Evolutionary conservation across 441 rosid genomes (phyloP).

Genomic region (Eruca vesicaria): DNA sequence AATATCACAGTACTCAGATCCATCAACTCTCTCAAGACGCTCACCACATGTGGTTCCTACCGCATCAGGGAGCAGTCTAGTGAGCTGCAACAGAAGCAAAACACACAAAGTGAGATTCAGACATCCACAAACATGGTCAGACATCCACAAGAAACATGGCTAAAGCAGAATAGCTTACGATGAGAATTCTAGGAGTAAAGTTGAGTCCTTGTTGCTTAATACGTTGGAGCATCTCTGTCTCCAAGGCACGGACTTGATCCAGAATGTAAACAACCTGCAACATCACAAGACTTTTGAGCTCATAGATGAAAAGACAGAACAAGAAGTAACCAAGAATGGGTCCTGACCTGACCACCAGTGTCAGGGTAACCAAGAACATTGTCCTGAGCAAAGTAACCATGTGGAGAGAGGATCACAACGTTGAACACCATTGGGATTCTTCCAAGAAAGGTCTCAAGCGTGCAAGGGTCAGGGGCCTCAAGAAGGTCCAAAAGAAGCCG

Average conservation of each 20-base stretch:
- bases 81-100: constrained; percentile 49
- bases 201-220: constrained; percentile 94
- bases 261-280: constrained; percentile 84
- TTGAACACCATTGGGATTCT: constrained; percentile 90
- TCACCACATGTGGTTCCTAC: constrained; percentile 95
- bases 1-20: constrained; percentile 77
- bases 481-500: constrained; percentile 87
- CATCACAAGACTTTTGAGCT: background rate
- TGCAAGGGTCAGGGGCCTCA: constrained; percentile 94
- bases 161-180: constrained; percentile 45
- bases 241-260: constrained; percentile 97
- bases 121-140: background rate
- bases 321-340: constrained; percentile 6
- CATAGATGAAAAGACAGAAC: background rate
- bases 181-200: constrained; percentile 81
- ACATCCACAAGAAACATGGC: no score
- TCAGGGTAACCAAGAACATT: constrained; percentile 95
- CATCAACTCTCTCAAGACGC: constrained; percentile 85
- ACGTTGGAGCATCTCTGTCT: constrained; percentile 83
- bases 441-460: constrained; percentile 81
- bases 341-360: constrained; percentile 89
- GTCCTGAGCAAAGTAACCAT: constrained; percentile 95
- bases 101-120: constrained; percentile 7
- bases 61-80: constrained; percentile 95
- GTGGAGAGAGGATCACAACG: constrained; percentile 88